These are phyloP conservation scores for Suhomyces pyralidae DNA, from an alignment of 805 yeast species.

Conservation along the genomic window DNA sequence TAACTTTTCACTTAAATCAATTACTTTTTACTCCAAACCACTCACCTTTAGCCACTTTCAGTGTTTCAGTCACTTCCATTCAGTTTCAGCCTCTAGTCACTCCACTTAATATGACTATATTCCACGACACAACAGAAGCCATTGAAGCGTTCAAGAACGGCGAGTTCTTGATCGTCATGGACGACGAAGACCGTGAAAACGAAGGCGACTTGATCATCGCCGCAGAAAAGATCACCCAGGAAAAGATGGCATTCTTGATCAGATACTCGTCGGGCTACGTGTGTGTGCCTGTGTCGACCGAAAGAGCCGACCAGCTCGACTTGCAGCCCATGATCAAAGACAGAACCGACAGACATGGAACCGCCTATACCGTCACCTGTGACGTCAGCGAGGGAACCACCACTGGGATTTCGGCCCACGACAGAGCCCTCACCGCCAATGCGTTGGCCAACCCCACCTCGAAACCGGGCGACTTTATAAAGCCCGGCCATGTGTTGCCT, in stretches of 20 bases:
- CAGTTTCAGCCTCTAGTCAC: too few species aligned
- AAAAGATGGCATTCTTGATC: conserved; percentile 91
- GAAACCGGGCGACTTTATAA: conserved; percentile 64
- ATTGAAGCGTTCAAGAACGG: conserved; percentile 46
- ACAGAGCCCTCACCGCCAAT: conserved; percentile 79
- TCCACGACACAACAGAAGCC: conserved; percentile 9
- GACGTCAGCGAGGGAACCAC: conserved; percentile 88
- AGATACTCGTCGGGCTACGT: conserved; percentile 87
- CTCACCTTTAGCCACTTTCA: too few species aligned
- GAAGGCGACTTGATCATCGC: conserved; percentile 96
- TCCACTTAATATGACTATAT: background rate
- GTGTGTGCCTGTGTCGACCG: conserved; percentile 81
- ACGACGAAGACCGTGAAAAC: conserved; percentile 92
- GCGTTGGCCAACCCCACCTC: conserved; percentile 61
- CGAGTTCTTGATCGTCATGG: conserved; percentile 91
- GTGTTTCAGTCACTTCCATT: too few species aligned
- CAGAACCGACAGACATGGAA: conserved; percentile 79
- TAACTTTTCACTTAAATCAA: too few species aligned
- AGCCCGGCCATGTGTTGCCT: conserved; percentile 95
- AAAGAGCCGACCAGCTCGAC: conserved; percentile 74
- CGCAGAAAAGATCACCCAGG: conserved; percentile 75
- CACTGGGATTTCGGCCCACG: conserved; percentile 95
- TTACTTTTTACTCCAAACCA: too few species aligned
- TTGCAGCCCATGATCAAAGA: conserved; percentile 73
- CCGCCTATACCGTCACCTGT: conserved; percentile 93